Conservation (phyloP, 1,284 basidiomycete genomes). For the Rhodotorula sp. region DNA sequence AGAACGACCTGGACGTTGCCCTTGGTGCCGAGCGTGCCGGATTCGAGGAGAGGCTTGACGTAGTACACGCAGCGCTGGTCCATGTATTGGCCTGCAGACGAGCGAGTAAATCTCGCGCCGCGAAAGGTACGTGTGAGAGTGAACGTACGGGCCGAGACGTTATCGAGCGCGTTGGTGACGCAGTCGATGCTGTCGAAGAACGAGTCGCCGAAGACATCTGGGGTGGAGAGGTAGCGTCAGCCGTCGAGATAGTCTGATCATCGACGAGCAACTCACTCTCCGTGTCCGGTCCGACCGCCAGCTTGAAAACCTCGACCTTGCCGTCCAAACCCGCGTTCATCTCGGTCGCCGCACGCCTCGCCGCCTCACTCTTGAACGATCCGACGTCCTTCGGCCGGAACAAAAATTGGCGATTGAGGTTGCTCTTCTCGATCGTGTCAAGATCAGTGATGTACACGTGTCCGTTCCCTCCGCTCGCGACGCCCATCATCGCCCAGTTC, state of each 20-base stretch:
- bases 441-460: slow-evolving; percentile 93
- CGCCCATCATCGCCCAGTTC: slow-evolving; percentile 99
- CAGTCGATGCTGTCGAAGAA: slow-evolving; percentile 89
- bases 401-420: slow-evolving; percentile 96
- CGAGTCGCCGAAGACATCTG: slow-evolving; percentile 82
- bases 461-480: slow-evolving; percentile 77
- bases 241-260: neutral
- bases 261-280: slow-evolving; percentile 65
- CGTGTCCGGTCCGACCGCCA: slow-evolving; percentile 88
- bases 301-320: slow-evolving; percentile 86
- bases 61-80: slow-evolving; percentile 98
- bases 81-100: slow-evolving; percentile 72
- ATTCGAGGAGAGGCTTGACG: slow-evolving; percentile 93
- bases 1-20: slow-evolving; percentile 97
- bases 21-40: slow-evolving; percentile 97
- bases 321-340: slow-evolving; percentile 94
- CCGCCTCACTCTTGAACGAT: slow-evolving; percentile 96
- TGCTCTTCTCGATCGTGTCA: slow-evolving; percentile 99
- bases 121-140: neutral
- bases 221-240: neutral
- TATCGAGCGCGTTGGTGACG: slow-evolving; percentile 99
- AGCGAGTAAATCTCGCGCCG: neutral
- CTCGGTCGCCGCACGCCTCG: slow-evolving; percentile 83
- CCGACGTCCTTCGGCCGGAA: slow-evolving; percentile 97
- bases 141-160: slow-evolving; percentile 79